phyloP scores from a whole-genome alignment of 441 rosid species.

The Gossypium aridum region DNA sequence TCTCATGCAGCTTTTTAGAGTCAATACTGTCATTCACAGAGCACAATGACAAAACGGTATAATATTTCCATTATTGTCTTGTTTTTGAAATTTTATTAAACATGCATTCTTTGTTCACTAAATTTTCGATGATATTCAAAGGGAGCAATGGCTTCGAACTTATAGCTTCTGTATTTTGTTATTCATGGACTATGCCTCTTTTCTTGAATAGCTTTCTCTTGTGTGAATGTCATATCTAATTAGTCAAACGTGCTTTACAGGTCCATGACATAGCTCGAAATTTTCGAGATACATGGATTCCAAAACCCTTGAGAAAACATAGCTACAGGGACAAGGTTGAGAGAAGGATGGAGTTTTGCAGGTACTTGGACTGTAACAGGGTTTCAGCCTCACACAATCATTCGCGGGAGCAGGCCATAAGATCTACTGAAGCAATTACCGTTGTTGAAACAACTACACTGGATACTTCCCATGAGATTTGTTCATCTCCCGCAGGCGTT shows the following conservation, averaged over 20 bases:
- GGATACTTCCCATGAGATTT: slow-evolving; percentile 32
- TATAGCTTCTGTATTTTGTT: not conserved
- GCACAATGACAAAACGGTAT: slow-evolving; percentile 87
- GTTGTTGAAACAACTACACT: slow-evolving; percentile 29
- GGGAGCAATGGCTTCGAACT: no score
- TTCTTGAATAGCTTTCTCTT: slow-evolving; percentile 1
- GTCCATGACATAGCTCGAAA: slow-evolving; percentile 92
- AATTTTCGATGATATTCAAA: no score
- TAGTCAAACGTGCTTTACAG: slow-evolving; percentile 31
- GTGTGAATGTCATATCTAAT: slow-evolving; percentile 1
- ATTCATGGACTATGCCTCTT: not conserved
- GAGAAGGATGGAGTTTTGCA: slow-evolving; percentile 39
- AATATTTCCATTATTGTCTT: not conserved
- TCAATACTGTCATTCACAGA: slow-evolving; percentile 90
- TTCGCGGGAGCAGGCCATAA: slow-evolving; percentile 38
- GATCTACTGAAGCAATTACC: slow-evolving; percentile 47
- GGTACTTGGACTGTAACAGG: slow-evolving; percentile 38
- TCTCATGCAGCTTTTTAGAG: slow-evolving; percentile 68
- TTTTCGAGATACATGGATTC: slow-evolving; percentile 87
- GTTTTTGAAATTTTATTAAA: no score
- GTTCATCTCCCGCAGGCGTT: slow-evolving; percentile 28
- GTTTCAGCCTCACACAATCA: slow-evolving; percentile 38
- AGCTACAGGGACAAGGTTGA: slow-evolving; percentile 57
- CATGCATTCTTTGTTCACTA: no score
- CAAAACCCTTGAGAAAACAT: slow-evolving; percentile 50